Percentiles rank a stretch among this genome's conserved stretches.
Evolutionary conservation across 2,329 filamentous ascomycete species (phyloP).

Genomic region (Cladosporium sp.): DNA sequence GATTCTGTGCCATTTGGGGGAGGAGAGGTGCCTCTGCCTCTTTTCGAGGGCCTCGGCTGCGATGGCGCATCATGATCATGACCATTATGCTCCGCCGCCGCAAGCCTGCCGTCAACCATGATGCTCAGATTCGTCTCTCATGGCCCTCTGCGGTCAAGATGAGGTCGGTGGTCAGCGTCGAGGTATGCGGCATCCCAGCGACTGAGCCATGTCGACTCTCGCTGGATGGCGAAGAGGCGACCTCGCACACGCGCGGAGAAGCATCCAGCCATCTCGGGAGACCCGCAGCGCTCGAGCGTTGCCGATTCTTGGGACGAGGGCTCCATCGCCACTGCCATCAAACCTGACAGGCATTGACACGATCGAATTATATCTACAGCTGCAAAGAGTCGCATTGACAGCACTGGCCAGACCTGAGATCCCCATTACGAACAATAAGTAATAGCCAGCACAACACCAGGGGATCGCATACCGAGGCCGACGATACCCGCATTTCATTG

Average conservation of each 20-base stretch:
- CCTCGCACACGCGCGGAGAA: slow-evolving; percentile 9
- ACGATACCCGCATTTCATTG: background rate
- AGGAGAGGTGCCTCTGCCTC: slow-evolving; percentile 14
- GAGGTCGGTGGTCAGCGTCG: slow-evolving; percentile 18
- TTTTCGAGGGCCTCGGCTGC: slow-evolving; percentile 6
- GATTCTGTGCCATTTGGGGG: slow-evolving; percentile 23
- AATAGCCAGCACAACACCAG: background rate
- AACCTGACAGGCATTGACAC: background rate
- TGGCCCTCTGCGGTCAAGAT: slow-evolving; percentile 22
- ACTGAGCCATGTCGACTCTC: slow-evolving; percentile 13
- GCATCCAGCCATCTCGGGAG: slow-evolving; percentile 4
- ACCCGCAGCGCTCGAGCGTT: background rate
- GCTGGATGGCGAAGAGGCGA: slow-evolving; percentile 14
- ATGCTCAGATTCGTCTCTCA: slow-evolving; percentile 11
- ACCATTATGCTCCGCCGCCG: slow-evolving; percentile 11
- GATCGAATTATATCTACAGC: background rate
- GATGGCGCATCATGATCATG: slow-evolving; percentile 12
- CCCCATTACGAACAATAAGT: background rate
- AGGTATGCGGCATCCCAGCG: slow-evolving; percentile 7
- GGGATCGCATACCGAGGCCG: background rate
- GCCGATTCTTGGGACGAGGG: background rate
- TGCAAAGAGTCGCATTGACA: background rate
- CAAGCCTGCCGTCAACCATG: slow-evolving; percentile 19
- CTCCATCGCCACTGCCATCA: background rate
- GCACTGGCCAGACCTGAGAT: background rate